Percentiles rank a stretch among this genome's conserved stretches.
Evolutionary conservation across 495 filamentous ascomycete species (phyloP).

Genomic region (Penicillium angulare): DNA sequence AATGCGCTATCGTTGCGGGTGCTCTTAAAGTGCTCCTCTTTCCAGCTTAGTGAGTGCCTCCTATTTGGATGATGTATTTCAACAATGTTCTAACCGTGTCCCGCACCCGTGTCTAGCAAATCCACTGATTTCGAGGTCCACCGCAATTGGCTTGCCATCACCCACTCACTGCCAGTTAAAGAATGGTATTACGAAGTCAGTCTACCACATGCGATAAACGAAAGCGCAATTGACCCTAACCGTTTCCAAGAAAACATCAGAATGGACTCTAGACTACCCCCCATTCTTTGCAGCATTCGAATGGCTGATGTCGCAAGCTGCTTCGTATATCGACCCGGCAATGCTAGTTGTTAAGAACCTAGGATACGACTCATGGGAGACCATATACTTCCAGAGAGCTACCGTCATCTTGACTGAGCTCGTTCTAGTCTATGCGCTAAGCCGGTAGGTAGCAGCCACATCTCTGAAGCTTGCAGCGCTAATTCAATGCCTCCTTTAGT

Average conservation of each 20-base stretch:
- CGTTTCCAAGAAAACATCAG: constrained; percentile 74
- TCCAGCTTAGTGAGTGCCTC: constrained; percentile 81
- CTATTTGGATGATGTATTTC: neutral
- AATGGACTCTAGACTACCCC: constrained; percentile 99
- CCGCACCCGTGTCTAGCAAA: constrained; percentile 58
- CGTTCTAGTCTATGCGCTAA: constrained; percentile 79
- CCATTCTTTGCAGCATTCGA: constrained; percentile 98
- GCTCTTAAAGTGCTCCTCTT: constrained; percentile 94
- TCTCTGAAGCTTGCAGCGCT: neutral
- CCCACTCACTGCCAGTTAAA: constrained; percentile 79
- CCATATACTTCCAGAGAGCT: constrained; percentile 85
- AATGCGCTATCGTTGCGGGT: constrained; percentile 82
- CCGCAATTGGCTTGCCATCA: constrained; percentile 96
- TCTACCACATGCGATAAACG: neutral
- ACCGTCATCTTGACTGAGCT: constrained; percentile 88
- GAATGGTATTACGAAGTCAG: constrained; percentile 92
- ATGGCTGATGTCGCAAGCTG: constrained; percentile 84
- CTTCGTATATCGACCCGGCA: constrained; percentile 69
- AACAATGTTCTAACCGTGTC: constrained; percentile 1
- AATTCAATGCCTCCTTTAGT: constrained; percentile 34
- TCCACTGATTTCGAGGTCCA: constrained; percentile 99
- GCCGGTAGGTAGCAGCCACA: constrained; percentile 50
- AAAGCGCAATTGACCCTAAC: constrained; percentile 2
- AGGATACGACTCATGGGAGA: constrained; percentile 84
- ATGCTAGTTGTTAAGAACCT: constrained; percentile 84